Evolutionary conservation across 108 stramenopile genomes (phyloP), one percentile per base, ranked within the genome.

Genomic region (Stephanodiscus triporus): DNA sequence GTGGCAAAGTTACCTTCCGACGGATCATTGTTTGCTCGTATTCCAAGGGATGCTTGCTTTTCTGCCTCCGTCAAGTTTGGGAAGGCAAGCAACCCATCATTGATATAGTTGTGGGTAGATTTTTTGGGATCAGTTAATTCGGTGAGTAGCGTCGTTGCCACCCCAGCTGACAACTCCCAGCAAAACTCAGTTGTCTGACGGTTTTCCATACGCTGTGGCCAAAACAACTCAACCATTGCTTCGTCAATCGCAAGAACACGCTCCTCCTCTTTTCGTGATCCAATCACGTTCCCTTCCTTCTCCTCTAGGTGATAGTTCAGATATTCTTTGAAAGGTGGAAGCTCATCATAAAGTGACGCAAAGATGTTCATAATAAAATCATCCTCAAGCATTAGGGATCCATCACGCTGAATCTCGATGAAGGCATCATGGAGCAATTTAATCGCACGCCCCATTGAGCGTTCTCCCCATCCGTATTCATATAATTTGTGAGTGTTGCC

Each of bases 401-500:
- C 54, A 71, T 71, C 53, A 16, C 22, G 19, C 32, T 54, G 20
- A 14, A 72, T 49, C 48, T 62, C 60, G 22, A 54, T 1, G 2
- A 63, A 37, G 9, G 71, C 61, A 32, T 17, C 16, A 34, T 63
- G 26, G 34, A 72, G 59, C 6, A 43, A 24, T 6, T 26, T 1
- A 16, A 66, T 16, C 9, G 36, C 42, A 14, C 42, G 6, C n/a
- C 71, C 71, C 71, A 72, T 72, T 11, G 61, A 72, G 19, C 45
- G 61, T 36, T 64, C 71, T 38, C 63, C 49, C 71, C 71, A 72
- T 7, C 48, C 6, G 20, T 36, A 37, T 10, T 72, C 43, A 5
- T 20, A 50, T 4, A 72, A 45, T 16, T 19, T 63, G 62, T 72
- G 71, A 30, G 63, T 64, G 38, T 62, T 72, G 16, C 36, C 70